Evolutionary conservation across 208 protist genomes (phyloP).

Genomic region (Leptomonas seymouri): DNA sequence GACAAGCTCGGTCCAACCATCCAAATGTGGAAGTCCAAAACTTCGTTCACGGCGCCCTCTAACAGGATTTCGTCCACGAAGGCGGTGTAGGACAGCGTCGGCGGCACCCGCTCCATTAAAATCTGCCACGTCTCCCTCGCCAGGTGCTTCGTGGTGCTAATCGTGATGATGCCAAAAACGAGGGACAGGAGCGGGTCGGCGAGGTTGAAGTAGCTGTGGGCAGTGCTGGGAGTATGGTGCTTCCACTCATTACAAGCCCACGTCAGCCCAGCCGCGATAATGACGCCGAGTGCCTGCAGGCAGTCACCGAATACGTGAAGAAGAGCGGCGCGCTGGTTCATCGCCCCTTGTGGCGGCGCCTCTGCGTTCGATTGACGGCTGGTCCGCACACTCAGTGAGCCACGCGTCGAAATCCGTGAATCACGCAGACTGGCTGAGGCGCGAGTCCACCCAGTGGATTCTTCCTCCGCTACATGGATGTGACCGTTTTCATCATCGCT

Average conservation of each 20-base stretch:
- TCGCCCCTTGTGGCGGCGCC: slow-evolving; percentile 18
- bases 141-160: slow-evolving; percentile 27
- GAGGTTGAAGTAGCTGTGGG: slow-evolving; percentile 31
- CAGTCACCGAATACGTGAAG: slow-evolving; percentile 30
- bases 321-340: slow-evolving; percentile 20
- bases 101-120: slow-evolving; percentile 26
- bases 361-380: slow-evolving; percentile 22
- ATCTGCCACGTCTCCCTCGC: slow-evolving; percentile 19
- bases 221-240: slow-evolving; percentile 19
- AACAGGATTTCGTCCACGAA: slow-evolving; percentile 11
- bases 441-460: background rate
- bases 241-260: slow-evolving; percentile 19
- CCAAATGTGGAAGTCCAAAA: slow-evolving; percentile 27
- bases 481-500: slow-evolving; percentile 3
- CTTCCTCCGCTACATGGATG: slow-evolving; percentile 3
- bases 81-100: slow-evolving; percentile 21
- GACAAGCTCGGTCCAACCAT: slow-evolving; percentile 18
- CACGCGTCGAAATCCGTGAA: slow-evolving; percentile 1
- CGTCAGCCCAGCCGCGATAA: slow-evolving; percentile 15
- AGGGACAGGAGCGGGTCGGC: slow-evolving; percentile 20
- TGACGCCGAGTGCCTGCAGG: slow-evolving; percentile 21
- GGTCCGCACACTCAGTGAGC: slow-evolving; percentile 22
- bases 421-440: slow-evolving; percentile 5
- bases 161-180: slow-evolving; percentile 20
- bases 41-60: slow-evolving; percentile 17